Base-by-base conservation (phyloP, 129 eudicot genomes). In the Arctium minus region DNA sequence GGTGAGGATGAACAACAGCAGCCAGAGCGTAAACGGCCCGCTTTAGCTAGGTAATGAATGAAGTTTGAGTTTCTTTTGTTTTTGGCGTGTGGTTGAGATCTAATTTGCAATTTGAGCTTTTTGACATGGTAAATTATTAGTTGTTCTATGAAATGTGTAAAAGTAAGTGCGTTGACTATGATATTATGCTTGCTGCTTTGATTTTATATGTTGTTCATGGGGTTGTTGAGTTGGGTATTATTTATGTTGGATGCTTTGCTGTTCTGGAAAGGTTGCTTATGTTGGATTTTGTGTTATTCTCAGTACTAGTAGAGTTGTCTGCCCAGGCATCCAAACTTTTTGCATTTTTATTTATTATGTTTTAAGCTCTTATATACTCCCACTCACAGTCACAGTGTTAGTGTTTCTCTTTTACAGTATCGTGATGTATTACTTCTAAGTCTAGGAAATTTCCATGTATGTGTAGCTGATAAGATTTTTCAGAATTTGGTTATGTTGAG, bases 1-100 rank as follows among this genome's bases (percentile, higher is more conserved):
- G 85, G 85, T 42, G 97, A 89, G 6, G 90, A 83, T 53, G 89
- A 86, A 83, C 90, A 89, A 77, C 89, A 88, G 84, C 96, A 91
- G 86, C 97, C 97, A 2, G 97, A 90, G 74, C 82, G 98, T 27
- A 96, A 96, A 82, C 89, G 96, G 18, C 99, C 99, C 2, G 98
- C 99, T 79, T 81, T 96, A 80, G 99, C 99, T 88, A 96, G 99
- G 99, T 92, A 82, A 67, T 7, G 36, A 68, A 1, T 32, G n/a
- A 29, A 31, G 71, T 44, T 38, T 6, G 15, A 17, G 70, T 38
- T 12, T 9, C 30, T 0, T 83, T 6, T 37, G 32, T 53, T 83
- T 46, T 72, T 60, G 64, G 40, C 9, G 15, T 78, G 53, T 35
- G 56, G 18, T 84, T 73, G 83, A 79, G 87, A 84, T 84, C 80